Evolutionary conservation across 257 asterid species (phyloP).

Genomic region (Gentiana macrophylla): DNA sequence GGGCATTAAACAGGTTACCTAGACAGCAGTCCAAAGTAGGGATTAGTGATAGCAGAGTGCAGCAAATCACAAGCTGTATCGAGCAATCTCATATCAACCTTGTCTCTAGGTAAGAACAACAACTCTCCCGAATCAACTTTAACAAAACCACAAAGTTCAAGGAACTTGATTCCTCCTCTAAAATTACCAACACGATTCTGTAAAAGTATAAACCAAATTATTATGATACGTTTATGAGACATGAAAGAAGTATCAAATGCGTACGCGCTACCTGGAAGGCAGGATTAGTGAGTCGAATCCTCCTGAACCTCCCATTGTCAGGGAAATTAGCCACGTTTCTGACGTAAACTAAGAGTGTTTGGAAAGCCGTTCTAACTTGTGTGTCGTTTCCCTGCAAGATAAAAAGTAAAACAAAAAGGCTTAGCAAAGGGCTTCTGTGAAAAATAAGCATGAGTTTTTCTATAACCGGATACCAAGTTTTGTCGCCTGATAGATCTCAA

Average conservation of each 20-base stretch:
- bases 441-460: neutral
- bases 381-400: slow-evolving; percentile 33
- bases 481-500: slow-evolving; percentile 55
- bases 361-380: slow-evolving; percentile 35
- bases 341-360: slow-evolving; percentile 50
- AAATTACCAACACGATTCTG: slow-evolving; percentile 66
- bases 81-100: slow-evolving; percentile 28
- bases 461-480: slow-evolving; percentile 36
- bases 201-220: neutral
- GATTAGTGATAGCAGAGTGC: slow-evolving; percentile 52
- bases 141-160: slow-evolving; percentile 64
- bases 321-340: slow-evolving; percentile 45
- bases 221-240: neutral
- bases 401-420: neutral
- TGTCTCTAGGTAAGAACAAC: slow-evolving; percentile 37
- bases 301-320: slow-evolving; percentile 56
- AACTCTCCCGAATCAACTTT: slow-evolving; percentile 36
- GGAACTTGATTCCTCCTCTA: slow-evolving; percentile 50
- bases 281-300: slow-evolving; percentile 63
- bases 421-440: neutral
- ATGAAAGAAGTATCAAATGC: neutral
- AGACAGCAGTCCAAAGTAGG: slow-evolving; percentile 60
- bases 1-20: slow-evolving; percentile 8
- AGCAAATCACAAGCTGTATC: slow-evolving; percentile 36
- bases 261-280: slow-evolving; percentile 45